These are phyloP conservation scores for Gymnopilus junonius DNA, from an alignment of 768 basidiomycete species.

Conservation along the genomic window DNA sequence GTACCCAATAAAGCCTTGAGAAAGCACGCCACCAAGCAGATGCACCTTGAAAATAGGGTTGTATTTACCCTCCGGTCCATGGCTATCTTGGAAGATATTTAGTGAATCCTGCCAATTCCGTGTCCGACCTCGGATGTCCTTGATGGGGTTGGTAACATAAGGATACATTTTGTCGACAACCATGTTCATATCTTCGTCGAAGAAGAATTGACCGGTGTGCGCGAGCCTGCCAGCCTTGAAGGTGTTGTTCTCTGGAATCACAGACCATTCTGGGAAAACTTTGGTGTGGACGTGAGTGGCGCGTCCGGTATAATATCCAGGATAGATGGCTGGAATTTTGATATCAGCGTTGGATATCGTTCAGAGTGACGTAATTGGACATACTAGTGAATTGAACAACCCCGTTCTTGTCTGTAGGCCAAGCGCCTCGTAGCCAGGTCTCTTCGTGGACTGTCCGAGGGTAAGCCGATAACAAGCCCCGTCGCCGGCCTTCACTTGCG, in stretches of 20 bases:
- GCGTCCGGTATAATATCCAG: conserved; percentile 60
- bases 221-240: conserved; percentile 47
- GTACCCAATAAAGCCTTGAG: conserved; percentile 54
- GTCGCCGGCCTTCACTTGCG: conserved; percentile 48
- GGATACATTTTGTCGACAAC: conserved; percentile 60
- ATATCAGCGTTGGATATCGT: neutral
- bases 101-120: conserved; percentile 57
- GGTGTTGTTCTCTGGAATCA: conserved; percentile 43
- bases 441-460: conserved; percentile 47
- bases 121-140: conserved; percentile 49
- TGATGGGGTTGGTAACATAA: conserved; percentile 53
- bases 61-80: conserved; percentile 52
- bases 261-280: conserved; percentile 54
- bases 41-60: conserved; percentile 58
- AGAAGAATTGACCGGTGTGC: conserved; percentile 61
- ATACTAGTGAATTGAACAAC: conserved; percentile 57
- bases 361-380: conserved; percentile 13
- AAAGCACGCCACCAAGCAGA: conserved; percentile 52
- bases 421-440: conserved; percentile 56
- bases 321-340: conserved; percentile 48
- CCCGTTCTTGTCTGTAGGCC: conserved; percentile 56
- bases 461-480: conserved; percentile 46
- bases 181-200: conserved; percentile 55
- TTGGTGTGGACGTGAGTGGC: conserved; percentile 61
- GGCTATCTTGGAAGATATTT: conserved; percentile 56